These are phyloP conservation scores for Saccharomycopsis fibuligera DNA, from an alignment of 805 yeast genomes.

Conservation along the genomic window DNA sequence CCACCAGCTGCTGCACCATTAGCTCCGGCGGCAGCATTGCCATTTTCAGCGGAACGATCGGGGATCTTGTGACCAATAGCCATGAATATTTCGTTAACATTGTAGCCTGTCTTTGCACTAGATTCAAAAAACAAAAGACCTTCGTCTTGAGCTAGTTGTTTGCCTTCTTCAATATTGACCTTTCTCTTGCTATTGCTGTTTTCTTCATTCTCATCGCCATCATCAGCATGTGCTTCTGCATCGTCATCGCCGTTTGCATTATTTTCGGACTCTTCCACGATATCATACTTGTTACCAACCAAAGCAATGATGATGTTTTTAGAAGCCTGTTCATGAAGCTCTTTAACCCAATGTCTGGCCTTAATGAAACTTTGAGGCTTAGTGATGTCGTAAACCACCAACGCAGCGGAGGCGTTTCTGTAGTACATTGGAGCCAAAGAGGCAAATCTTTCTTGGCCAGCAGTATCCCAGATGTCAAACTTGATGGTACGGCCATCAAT, in stretches of 20 bases:
- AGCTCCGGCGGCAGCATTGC: slow-evolving; percentile 8
- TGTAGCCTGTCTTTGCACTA: slow-evolving; percentile 83
- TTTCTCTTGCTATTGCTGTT: slow-evolving; percentile 49
- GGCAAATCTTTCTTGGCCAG: slow-evolving; percentile 97
- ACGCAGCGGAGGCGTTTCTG: slow-evolving; percentile 94
- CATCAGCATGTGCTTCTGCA: slow-evolving; percentile 34
- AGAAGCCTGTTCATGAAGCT: slow-evolving; percentile 91
- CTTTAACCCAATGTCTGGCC: slow-evolving; percentile 98
- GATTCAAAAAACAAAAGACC: slow-evolving; percentile 88
- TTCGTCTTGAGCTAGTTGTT: slow-evolving; percentile 84
- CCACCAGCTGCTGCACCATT: slow-evolving; percentile 7
- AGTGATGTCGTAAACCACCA: slow-evolving; percentile 92
- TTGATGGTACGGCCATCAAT: slow-evolving; percentile 83
- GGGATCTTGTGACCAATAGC: slow-evolving; percentile 89
- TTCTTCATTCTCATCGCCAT: slow-evolving; percentile 26
- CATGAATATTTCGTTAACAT: slow-evolving; percentile 86
- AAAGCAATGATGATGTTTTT: slow-evolving; percentile 87
- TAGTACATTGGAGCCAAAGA: slow-evolving; percentile 95
- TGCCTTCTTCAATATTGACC: slow-evolving; percentile 82
- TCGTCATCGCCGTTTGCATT: slow-evolving; percentile 86
- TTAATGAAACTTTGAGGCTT: slow-evolving; percentile 91
- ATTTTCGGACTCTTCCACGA: slow-evolving; percentile 74
- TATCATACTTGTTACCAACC: slow-evolving; percentile 88
- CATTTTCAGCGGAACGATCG: slow-evolving; percentile 15
- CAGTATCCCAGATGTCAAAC: slow-evolving; percentile 95